Evolutionary conservation across 768 basidiomycete genomes (phyloP).

Genomic region (Lactarius hengduanensis): DNA sequence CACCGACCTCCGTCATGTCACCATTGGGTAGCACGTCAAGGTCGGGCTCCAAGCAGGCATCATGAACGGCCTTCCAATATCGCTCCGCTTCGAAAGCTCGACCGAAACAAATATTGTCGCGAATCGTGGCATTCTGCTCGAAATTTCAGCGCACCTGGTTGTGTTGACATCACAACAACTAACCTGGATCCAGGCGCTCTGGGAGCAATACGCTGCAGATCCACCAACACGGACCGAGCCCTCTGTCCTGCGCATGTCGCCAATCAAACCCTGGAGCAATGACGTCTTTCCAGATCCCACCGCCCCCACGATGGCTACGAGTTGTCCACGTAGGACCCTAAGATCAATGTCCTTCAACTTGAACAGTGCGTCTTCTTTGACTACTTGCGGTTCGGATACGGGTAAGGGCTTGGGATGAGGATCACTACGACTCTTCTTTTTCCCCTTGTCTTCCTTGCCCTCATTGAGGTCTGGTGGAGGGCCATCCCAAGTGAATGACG

Average conservation of each 20-base stretch:
- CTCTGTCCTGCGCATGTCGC: constrained; percentile 74
- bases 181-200: constrained; percentile 89
- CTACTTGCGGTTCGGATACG: constrained; percentile 31
- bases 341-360: constrained; percentile 63
- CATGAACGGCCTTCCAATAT: constrained; percentile 78
- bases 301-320: constrained; percentile 79
- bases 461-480: constrained; percentile 53
- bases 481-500: constrained; percentile 86
- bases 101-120: constrained; percentile 90
- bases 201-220: constrained; percentile 80
- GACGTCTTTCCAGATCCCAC: constrained; percentile 74
- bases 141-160: background rate
- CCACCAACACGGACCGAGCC: constrained; percentile 75
- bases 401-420: constrained; percentile 16
- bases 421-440: constrained; percentile 17
- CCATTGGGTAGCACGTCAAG: constrained; percentile 72
- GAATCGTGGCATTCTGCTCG: constrained; percentile 70
- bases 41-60: constrained; percentile 79
- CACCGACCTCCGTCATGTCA: constrained; percentile 83
- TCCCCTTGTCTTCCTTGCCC: constrained; percentile 30
- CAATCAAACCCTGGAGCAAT: constrained; percentile 70
- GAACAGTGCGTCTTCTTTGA: constrained; percentile 48
- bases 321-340: constrained; percentile 67
- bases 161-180: constrained; percentile 10
- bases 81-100: constrained; percentile 74